phyloP scores from a whole-genome alignment of 2,329 filamentous ascomycete species.

The Cladosporium sp. region DNA sequence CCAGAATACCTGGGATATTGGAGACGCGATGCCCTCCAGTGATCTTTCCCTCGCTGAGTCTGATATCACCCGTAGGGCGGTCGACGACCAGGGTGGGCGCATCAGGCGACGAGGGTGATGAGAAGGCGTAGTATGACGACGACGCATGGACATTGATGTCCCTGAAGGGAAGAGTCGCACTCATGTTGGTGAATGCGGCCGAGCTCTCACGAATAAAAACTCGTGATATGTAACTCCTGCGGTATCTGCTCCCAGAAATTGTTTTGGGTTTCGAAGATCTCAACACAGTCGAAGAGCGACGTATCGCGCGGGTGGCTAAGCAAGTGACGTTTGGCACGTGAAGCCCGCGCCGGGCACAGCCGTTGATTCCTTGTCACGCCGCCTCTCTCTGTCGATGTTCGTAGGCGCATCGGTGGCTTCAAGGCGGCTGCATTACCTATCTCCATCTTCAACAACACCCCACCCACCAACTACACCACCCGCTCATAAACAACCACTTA shows the following conservation, averaged over 20 bases:
- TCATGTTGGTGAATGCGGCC: conserved; percentile 36
- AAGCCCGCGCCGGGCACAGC: too few species aligned
- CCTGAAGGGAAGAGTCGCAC: conserved; percentile 67
- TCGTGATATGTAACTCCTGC: neutral
- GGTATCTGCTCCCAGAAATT: too few species aligned
- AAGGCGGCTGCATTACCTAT: conserved; percentile 10
- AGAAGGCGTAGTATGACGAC: conserved; percentile 90
- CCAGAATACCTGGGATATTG: conserved; percentile 91
- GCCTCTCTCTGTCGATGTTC: too few species aligned
- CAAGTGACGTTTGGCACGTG: conserved; percentile 1
- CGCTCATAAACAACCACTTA: neutral
- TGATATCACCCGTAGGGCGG: conserved; percentile 84
- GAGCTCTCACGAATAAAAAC: neutral
- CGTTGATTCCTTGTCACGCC: neutral
- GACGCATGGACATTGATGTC: conserved; percentile 97
- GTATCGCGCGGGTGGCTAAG: conserved; percentile 4
- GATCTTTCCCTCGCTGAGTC: conserved; percentile 74
- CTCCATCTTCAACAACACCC: neutral
- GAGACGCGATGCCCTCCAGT: conserved; percentile 78
- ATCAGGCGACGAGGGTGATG: conserved; percentile 87
- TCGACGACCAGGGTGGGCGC: conserved; percentile 86
- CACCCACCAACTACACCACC: neutral
- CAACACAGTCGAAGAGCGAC: conserved; percentile 2
- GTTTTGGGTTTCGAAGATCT: conserved; percentile 3
- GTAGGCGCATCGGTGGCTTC: conserved; percentile 4